phyloP scores from a whole-genome alignment of 176 grass and related monocot species.

The Avena eriantha region DNA sequence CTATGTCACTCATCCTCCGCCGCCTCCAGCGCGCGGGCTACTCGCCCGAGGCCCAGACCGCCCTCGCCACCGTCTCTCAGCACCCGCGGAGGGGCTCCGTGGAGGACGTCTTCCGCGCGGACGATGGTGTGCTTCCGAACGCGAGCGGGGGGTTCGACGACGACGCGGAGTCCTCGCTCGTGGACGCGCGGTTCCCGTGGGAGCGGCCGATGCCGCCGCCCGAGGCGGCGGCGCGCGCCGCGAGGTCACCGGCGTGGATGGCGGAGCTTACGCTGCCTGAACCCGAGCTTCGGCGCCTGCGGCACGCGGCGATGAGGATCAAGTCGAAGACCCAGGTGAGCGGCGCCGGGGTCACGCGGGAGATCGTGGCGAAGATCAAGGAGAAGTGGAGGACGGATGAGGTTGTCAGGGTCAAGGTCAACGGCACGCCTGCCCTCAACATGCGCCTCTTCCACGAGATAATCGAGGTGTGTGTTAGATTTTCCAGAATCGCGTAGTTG shows the following conservation, averaged over 20 bases:
- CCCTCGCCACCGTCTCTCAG: not conserved
- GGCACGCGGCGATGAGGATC: constrained; percentile 74
- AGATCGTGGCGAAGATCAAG: constrained; percentile 76
- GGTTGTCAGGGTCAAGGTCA: constrained; percentile 86
- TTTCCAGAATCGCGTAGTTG: constrained; percentile 5
- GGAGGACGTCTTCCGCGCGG: constrained; percentile 80
- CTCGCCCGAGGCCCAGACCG: constrained; percentile 45
- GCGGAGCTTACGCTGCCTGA: constrained; percentile 87
- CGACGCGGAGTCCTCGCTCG: constrained; percentile 48
- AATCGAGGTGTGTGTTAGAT: constrained; percentile 58
- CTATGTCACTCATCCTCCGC: constrained; percentile 81
- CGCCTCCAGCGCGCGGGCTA: constrained; percentile 79
- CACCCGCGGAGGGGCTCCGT: constrained; percentile 70
- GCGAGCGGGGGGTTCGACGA: constrained; percentile 56
- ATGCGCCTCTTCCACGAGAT: constrained; percentile 95
- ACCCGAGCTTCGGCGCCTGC: constrained; percentile 72
- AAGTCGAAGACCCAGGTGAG: constrained; percentile 84
- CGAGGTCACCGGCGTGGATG: constrained; percentile 69
- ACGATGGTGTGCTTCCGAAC: constrained; percentile 85
- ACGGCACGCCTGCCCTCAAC: constrained; percentile 81
- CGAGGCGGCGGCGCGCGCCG: constrained; percentile 41
- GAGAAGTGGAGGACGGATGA: constrained; percentile 90
- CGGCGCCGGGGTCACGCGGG: constrained; percentile 76
- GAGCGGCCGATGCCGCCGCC: constrained; percentile 60
- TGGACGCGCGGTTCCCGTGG: constrained; percentile 85